Evolutionary conservation across 768 basidiomycete species (phyloP).

Genomic region (Russula vinacea): DNA sequence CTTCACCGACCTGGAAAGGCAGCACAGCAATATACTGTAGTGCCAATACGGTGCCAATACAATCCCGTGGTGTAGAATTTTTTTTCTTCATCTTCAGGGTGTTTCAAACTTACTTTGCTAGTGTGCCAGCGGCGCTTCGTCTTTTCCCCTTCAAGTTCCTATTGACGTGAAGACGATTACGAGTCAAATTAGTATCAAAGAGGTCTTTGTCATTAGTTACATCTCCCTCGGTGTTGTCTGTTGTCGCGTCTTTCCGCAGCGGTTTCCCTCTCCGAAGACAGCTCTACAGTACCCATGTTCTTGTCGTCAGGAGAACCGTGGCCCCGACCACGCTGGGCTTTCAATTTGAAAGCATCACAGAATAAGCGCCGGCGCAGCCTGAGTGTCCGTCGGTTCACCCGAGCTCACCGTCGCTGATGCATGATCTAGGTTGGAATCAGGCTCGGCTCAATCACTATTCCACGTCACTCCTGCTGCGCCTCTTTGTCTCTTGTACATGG

Average conservation of each 20-base stretch:
- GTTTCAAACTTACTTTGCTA: background rate
- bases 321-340: background rate
- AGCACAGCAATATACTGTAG: too few relatives aligned
- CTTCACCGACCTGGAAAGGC: too few relatives aligned
- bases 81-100: background rate
- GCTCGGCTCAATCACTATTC: background rate
- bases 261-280: background rate
- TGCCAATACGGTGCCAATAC: background rate
- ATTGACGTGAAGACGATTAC: background rate
- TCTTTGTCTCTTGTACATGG: background rate
- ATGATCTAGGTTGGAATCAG: background rate
- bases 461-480: background rate
- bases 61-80: background rate
- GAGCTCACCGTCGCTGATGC: background rate
- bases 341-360: background rate
- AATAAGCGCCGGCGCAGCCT: background rate
- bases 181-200: too few relatives aligned
- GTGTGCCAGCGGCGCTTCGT: background rate
- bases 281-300: background rate
- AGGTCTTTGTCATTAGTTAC: too few relatives aligned
- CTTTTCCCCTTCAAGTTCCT: background rate
- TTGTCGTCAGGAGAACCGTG: conserved; percentile 7
- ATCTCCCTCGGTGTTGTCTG: background rate
- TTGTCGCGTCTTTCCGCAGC: conserved; percentile 7
- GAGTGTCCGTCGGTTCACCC: background rate